Base-by-base conservation (phyloP, 345 rosid species). In the Nasturtium officinale region DNA sequence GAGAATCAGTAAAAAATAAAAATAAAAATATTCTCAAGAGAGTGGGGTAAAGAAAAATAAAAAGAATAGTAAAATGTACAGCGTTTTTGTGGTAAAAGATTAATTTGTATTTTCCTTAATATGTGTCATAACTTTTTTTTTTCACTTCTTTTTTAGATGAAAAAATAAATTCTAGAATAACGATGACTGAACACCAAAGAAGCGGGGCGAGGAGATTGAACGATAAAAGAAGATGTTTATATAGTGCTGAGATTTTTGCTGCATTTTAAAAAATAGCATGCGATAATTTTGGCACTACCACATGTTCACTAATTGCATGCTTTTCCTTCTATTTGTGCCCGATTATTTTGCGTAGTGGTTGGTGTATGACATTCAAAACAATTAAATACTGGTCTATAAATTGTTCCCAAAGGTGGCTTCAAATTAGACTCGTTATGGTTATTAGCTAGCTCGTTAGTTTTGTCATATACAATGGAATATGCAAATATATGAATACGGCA, bases 241-340 rank as follows among this genome's bases (percentile, higher is more conserved):
- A 54, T 40, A 26, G 28, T 26, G 33, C 21, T n/a, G 40, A 40
- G 26, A 40, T 46, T 30, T 54, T 10, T 51, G 1, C 8, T 50
- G 32, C 58, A 23, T 32, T 50, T 50, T 17, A 10, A 40, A 54
- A 67, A 67, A 26, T 54, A 67, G 62, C 3, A 54, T 33, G 26
- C 26, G 7, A 25, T 53, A 38, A 23, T 53, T 66, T 67, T 38
- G 51, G 51, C 21, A 17, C 12, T 56, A 56, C 61, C 42, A 56
- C 38, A 40, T 17, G 9, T 67, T 67, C 18, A 10, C 62, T 54
- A 67, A 26, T 9, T 40, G 17, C 16, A 54, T 67, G 62, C 62
- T 1, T 40, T 13, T 28, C 62, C 72, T 29, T 54, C 16, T 40
- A 54, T 38, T 38, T 54, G 18, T 26, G 8, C n/a, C 62, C 62